Evolutionary conservation across 345 rosid genomes (phyloP).

Genomic region (Brassica napus): DNA sequence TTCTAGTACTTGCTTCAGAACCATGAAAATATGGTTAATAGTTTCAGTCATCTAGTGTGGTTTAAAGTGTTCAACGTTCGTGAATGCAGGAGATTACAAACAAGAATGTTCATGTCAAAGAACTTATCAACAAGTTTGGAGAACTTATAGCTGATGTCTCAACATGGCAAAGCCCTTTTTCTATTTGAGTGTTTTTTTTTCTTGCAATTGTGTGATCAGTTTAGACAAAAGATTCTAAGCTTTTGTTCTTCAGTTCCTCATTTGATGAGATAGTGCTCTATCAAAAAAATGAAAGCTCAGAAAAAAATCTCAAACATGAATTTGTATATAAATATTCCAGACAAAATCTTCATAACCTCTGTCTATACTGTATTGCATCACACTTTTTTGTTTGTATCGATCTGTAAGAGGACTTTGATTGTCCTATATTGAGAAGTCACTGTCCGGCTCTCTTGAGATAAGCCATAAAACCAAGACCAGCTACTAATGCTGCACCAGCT

Average conservation of each 20-base stretch:
- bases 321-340: conserved; percentile 25
- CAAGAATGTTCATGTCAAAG: conserved; percentile 71
- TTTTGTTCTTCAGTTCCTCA: not conserved
- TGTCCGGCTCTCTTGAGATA: conserved; percentile 66
- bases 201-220: not conserved
- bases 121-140: conserved; percentile 74
- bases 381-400: conserved; percentile 10
- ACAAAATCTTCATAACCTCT: conserved; percentile 28
- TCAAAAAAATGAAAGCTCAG: too few relatives aligned
- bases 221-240: not conserved
- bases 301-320: not conserved
- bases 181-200: conserved; percentile 35
- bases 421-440: conserved; percentile 24
- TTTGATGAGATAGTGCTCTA: too few relatives aligned
- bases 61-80: not conserved
- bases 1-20: not conserved
- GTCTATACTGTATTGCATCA: not conserved
- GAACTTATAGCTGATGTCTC: conserved; percentile 73
- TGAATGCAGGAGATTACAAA: conserved; percentile 66
- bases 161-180: conserved; percentile 93
- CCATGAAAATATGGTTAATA: too few relatives aligned
- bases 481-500: conserved; percentile 89
- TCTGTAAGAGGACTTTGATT: conserved; percentile 5
- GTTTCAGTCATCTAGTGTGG: not conserved
- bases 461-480: conserved; percentile 87